Evolutionary conservation across 2,329 filamentous ascomycete genomes (phyloP).

Genomic region (Aspergillus sp.): DNA sequence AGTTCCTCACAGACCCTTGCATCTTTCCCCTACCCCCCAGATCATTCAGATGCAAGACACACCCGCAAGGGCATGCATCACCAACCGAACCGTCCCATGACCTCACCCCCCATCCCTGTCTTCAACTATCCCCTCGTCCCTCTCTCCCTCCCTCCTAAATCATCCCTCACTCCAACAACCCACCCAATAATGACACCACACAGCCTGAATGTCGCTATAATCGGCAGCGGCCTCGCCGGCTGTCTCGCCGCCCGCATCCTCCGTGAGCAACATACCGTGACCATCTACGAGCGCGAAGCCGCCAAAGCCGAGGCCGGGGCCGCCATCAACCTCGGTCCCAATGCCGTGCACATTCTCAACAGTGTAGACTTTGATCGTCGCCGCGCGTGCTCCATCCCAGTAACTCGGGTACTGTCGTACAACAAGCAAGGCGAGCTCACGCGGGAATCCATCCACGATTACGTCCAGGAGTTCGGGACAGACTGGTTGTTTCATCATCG

Average conservation of each 20-base stretch:
- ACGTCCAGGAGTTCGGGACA: not conserved
- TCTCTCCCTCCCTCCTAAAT: not conserved
- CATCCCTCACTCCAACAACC: not conserved
- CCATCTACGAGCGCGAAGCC: conserved; percentile 9
- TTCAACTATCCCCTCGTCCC: not conserved
- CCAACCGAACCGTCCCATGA: too few relatives aligned
- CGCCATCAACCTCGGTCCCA: conserved; percentile 15
- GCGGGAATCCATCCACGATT: not conserved
- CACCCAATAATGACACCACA: not conserved
- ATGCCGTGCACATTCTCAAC: conserved; percentile 9
- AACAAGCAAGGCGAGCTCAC: not conserved
- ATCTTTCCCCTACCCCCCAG: too few relatives aligned
- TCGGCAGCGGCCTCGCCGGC: conserved; percentile 17
- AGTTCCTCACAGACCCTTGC: too few relatives aligned
- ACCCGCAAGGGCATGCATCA: too few relatives aligned
- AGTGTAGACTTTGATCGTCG: conserved; percentile 6
- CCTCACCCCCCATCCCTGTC: not conserved
- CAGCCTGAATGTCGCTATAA: conserved; percentile 13
- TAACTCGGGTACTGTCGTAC: not conserved
- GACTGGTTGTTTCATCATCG: conserved; percentile 14
- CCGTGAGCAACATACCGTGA: conserved; percentile 15
- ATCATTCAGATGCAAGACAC: too few relatives aligned
- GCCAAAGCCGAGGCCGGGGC: conserved; percentile 3
- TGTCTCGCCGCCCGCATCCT: conserved; percentile 16
- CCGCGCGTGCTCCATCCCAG: conserved; percentile 1